Evolutionary conservation across 164 flowering plant genomes (phyloP), one percentile per base, ranked within the genome.

Genomic region (Amborella trichopoda): DNA sequence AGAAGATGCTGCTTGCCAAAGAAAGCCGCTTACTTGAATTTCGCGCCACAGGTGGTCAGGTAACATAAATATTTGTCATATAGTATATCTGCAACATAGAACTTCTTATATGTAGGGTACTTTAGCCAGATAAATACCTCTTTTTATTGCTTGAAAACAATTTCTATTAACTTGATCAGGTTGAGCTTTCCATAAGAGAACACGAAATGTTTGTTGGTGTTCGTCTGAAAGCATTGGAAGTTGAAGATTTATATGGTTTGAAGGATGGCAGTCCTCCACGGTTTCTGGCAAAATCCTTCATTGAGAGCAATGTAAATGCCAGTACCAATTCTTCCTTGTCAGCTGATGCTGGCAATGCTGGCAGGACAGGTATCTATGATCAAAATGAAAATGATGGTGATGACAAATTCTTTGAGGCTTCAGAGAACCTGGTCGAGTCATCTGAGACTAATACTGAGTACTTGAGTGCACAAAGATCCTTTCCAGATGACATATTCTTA

Each of bases 31-130:
- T 91, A 47, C 74, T 87, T 66, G 96, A 87, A 65, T 77, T 91
- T 44, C 88, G 99, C 57, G 95, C 99, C 24, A 66, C 73, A 42
- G 99, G 99, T 57, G 96, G 96, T 32, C 88, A 75, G 91, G 99
- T 81, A 66, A 30, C 6, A 37, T 6, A 38, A 20, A 2, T 3
- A 11, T 4, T 38, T 21, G 40, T 37, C 18, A 37, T 20, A 37
- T 37, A 13, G n/a, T n/a, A n/a, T n/a, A n/a, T n/a, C n/a, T n/a
- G n/a, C n/a, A n/a, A n/a, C n/a, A n/a, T n/a, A n/a, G n/a, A n/a
- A n/a, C n/a, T n/a, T n/a, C n/a, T n/a, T n/a, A n/a, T n/a, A n/a
- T n/a, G n/a, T n/a, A n/a, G n/a, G n/a, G n/a, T n/a, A n/a, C n/a
- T n/a, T n/a, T n/a, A n/a, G n/a, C 34, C 8, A 30, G 14, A 14